A percentile compares a stretch with the other conserved stretches of the same genome.
Evolutionary conservation across 371 early-diverging fungal species (phyloP).

Genomic region (Vairimorpha necatrix): DNA sequence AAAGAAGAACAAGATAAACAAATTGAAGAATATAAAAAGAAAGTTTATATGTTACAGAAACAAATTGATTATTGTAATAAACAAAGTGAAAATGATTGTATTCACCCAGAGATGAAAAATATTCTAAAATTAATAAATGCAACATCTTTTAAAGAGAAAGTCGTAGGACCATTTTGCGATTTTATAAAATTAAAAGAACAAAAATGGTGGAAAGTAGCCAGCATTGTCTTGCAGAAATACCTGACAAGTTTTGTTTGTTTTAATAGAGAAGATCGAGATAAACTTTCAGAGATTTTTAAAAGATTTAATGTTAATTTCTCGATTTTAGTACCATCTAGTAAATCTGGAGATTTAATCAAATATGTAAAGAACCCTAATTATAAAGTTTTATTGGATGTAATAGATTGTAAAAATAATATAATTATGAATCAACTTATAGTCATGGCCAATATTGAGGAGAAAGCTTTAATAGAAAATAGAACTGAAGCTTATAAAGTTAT

Average conservation of each 20-base stretch:
- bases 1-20: constrained; percentile 1
- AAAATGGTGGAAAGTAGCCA: constrained; percentile 60
- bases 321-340: constrained; percentile 41
- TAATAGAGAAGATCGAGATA: constrained; percentile 45
- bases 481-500: constrained; percentile 59
- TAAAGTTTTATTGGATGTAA: constrained; percentile 55
- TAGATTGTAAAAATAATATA: constrained; percentile 35
- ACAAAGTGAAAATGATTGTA: constrained; percentile 9
- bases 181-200: constrained; percentile 57
- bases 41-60: constrained; percentile 38
- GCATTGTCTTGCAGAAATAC: constrained; percentile 50
- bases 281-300: constrained; percentile 50
- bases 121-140: constrained; percentile 34
- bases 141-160: constrained; percentile 45
- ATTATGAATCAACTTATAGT: constrained; percentile 59
- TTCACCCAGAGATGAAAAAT: neutral
- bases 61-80: constrained; percentile 46
- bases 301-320: constrained; percentile 32
- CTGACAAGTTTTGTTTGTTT: constrained; percentile 60
- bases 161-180: constrained; percentile 61
- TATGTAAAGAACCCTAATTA: constrained; percentile 35
- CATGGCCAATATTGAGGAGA: constrained; percentile 57
- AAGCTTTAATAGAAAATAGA: constrained; percentile 57
- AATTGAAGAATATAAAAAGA: constrained; percentile 19
- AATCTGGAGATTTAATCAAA: constrained; percentile 16